Evolutionary conservation across 2,329 filamentous ascomycete genomes (phyloP).

Genomic region (Fusarium sp.): DNA sequence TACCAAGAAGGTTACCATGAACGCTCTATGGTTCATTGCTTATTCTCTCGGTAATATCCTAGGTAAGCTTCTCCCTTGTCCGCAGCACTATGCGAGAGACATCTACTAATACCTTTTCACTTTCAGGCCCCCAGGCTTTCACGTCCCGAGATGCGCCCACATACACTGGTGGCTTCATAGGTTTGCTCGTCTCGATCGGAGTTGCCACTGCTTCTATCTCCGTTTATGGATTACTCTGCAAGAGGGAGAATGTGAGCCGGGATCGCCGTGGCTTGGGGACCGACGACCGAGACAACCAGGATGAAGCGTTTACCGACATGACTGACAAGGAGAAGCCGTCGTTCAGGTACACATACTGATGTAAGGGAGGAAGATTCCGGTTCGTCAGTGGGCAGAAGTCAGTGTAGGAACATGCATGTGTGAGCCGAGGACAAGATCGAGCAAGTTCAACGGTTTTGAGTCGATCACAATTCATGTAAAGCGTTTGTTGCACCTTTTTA

Average conservation of each 20-base stretch:
- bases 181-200: not conserved
- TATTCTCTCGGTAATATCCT: not conserved
- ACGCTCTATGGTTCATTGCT: not conserved
- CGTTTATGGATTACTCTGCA: not conserved
- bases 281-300: not conserved
- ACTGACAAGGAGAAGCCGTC: not conserved
- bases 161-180: not conserved
- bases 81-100: too few species aligned
- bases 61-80: not conserved
- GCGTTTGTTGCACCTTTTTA: too few species aligned
- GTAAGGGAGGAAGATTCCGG: too few species aligned
- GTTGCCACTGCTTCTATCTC: not conserved
- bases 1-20: not conserved
- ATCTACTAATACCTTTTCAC: too few species aligned
- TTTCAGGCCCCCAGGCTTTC: not conserved
- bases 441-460: too few species aligned
- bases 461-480: too few species aligned
- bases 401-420: too few species aligned
- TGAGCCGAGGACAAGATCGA: too few species aligned
- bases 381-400: too few species aligned
- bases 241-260: not conserved
- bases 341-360: not conserved
- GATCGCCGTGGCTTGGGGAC: not conserved
- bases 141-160: not conserved
- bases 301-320: not conserved